Evolutionary conservation across 495 filamentous ascomycete genomes (phyloP).

Genomic region (Monascus purpureus): DNA sequence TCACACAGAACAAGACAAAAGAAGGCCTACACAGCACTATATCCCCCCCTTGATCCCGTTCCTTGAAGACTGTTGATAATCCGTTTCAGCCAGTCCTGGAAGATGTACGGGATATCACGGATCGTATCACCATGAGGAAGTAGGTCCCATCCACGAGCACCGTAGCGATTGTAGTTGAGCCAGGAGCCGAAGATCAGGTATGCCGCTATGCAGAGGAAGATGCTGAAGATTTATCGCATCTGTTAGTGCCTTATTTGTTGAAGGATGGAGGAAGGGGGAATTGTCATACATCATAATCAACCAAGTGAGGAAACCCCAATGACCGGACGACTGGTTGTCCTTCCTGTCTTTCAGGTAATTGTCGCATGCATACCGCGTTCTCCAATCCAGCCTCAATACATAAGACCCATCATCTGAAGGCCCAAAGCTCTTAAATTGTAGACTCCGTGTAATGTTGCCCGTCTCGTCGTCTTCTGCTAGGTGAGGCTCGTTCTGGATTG

Average conservation of each 20-base stretch:
- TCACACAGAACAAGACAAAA: too few relatives aligned
- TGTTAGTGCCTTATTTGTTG: slow-evolving; percentile 1
- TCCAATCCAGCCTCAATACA: slow-evolving; percentile 64
- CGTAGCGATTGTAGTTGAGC: slow-evolving; percentile 97
- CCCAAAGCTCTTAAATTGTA: slow-evolving; percentile 59
- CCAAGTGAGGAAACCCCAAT: slow-evolving; percentile 97
- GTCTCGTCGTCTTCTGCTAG: slow-evolving; percentile 12
- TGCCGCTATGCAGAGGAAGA: slow-evolving; percentile 72
- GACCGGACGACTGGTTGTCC: slow-evolving; percentile 19
- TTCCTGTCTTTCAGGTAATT: slow-evolving; percentile 31
- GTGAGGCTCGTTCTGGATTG: slow-evolving; percentile 16
- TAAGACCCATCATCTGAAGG: slow-evolving; percentile 32
- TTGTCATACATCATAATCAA: slow-evolving; percentile 80
- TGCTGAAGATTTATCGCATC: slow-evolving; percentile 28
- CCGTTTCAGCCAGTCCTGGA: slow-evolving; percentile 72
- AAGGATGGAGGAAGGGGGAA: slow-evolving; percentile 1
- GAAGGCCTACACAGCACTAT: slow-evolving; percentile 88
- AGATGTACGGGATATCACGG: slow-evolving; percentile 79
- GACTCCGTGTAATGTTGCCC: slow-evolving; percentile 34
- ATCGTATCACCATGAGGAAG: slow-evolving; percentile 88
- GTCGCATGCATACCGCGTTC: slow-evolving; percentile 75
- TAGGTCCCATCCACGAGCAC: slow-evolving; percentile 88
- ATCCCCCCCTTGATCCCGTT: slow-evolving; percentile 67
- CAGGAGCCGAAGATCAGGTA: slow-evolving; percentile 98
- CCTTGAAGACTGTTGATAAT: slow-evolving; percentile 78